These are phyloP conservation scores for Dicorynia guianensis DNA, from an alignment of 306 rosid genomes.

Conservation along the genomic window DNA sequence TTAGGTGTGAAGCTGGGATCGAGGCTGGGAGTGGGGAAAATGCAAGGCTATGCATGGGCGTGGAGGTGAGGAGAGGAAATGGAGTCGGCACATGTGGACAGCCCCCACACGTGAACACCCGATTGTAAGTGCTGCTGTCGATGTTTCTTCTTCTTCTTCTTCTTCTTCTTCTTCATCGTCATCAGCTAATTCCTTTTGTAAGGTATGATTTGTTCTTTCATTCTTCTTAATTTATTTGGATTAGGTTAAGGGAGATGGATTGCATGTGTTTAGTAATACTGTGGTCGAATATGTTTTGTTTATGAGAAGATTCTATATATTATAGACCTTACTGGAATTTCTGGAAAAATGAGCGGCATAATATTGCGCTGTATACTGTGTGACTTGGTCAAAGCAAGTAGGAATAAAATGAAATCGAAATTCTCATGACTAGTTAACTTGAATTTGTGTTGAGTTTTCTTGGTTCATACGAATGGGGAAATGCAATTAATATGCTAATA, in stretches of 20 bases:
- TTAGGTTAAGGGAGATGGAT: background rate
- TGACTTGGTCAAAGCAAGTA: background rate
- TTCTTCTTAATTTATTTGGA: background rate
- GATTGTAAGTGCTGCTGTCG: conserved; percentile 40
- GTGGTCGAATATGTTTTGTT: background rate
- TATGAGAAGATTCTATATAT: background rate
- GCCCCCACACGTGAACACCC: conserved; percentile 54
- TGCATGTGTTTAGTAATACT: conserved; percentile 5
- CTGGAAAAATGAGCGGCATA: background rate
- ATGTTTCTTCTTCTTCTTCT: conserved; percentile 52
- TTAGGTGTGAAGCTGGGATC: conserved; percentile 51
- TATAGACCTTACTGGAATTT: background rate
- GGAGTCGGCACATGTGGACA: conserved; percentile 72
- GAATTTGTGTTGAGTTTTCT: background rate
- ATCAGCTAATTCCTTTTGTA: conserved; percentile 25
- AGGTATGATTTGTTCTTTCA: background rate
- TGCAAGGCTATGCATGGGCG: conserved; percentile 82
- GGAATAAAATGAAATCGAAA: background rate
- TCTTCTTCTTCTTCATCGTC: conserved; percentile 28
- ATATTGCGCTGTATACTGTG: background rate
- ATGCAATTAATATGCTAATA: background rate
- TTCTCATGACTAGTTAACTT: background rate
- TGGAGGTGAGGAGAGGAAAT: conserved; percentile 63
- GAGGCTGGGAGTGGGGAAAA: conserved; percentile 64
- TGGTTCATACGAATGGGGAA: background rate